Evolutionary conservation across 2,329 filamentous ascomycete genomes (phyloP).

Genomic region (Nothophoma quercina): DNA sequence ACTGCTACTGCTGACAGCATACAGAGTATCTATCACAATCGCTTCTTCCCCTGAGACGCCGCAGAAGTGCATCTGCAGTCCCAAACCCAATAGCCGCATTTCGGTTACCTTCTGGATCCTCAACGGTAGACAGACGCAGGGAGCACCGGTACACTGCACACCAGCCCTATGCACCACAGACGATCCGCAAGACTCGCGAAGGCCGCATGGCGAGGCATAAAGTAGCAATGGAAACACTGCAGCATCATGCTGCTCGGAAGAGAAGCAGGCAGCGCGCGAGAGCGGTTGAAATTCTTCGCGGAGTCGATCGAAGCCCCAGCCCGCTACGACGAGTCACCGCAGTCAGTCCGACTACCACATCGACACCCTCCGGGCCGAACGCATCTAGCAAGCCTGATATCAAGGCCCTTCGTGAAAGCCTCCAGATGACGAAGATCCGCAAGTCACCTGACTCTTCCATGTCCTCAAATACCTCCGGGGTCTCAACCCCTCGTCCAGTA

Average conservation of each 20-base stretch:
- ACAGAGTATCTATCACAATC: too few species aligned
- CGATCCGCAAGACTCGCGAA: neutral
- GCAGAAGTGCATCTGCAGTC: too few species aligned
- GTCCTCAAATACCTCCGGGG: neutral
- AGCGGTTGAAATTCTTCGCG: too few species aligned
- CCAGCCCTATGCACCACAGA: neutral
- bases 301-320: neutral
- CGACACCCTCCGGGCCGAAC: too few species aligned
- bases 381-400: neutral
- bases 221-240: neutral
- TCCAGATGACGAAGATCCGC: conserved; percentile 6
- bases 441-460: neutral
- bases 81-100: neutral
- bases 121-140: neutral
- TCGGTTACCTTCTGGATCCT: neutral
- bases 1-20: neutral
- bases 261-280: neutral
- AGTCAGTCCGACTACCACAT: too few species aligned
- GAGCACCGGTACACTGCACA: neutral
- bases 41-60: too few species aligned
- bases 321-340: neutral
- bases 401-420: neutral
- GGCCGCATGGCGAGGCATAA: neutral
- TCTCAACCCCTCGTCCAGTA: neutral
- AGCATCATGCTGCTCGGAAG: neutral